Evolutionary conservation across 1,284 basidiomycete genomes (phyloP).

Genomic region (Ustilago nuda): DNA sequence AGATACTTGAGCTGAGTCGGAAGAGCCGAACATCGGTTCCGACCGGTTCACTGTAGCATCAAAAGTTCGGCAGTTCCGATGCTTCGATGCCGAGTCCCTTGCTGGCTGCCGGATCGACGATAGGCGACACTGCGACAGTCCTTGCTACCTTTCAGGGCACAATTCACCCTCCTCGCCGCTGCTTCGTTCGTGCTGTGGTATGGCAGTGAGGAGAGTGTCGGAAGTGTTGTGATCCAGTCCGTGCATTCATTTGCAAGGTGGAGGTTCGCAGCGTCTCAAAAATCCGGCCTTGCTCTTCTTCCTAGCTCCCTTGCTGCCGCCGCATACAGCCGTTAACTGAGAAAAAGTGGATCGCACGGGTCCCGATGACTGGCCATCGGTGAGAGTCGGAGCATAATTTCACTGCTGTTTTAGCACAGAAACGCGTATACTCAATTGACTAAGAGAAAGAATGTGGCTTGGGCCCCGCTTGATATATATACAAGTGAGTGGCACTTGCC

Average conservation of each 20-base stretch:
- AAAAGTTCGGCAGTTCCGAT: background rate
- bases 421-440: too few species aligned
- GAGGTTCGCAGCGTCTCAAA: background rate
- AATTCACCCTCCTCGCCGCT: background rate
- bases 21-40: background rate
- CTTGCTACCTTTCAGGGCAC: too few species aligned
- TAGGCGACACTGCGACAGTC: too few species aligned
- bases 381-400: too few species aligned
- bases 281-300: background rate
- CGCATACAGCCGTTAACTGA: background rate
- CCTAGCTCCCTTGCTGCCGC: background rate
- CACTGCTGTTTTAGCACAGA: too few species aligned
- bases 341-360: too few species aligned
- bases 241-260: background rate
- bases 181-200: background rate
- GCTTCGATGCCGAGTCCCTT: background rate
- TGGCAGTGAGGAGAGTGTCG: background rate
- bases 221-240: background rate
- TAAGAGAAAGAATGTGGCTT: too few species aligned
- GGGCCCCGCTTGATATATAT: too few species aligned
- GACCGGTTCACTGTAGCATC: background rate
- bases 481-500: too few species aligned
- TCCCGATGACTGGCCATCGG: too few species aligned
- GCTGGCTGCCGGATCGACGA: too few species aligned
- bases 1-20: slow-evolving; percentile 1